These are phyloP conservation scores for Pseudisothecium myosuroides DNA, from an alignment of 225 moss, liverwort and hornwort genomes.

Conservation along the genomic window DNA sequence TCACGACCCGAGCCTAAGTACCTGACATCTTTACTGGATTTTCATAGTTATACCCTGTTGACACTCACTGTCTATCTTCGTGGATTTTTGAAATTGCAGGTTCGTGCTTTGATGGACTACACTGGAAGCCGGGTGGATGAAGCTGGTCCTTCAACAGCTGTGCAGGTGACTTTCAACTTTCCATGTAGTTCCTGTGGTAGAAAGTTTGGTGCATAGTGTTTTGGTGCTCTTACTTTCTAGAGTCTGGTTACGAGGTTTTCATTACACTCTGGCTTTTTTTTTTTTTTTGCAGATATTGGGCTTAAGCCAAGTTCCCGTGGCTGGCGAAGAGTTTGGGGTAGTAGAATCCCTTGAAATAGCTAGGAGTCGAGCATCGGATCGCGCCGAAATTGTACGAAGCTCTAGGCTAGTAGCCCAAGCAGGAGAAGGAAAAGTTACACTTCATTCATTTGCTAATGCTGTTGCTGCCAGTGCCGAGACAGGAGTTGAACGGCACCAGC, in stretches of 20 bases:
- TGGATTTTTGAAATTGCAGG: slow-evolving; percentile 28
- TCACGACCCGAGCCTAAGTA: neutral
- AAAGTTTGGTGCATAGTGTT: neutral
- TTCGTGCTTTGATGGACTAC: slow-evolving; percentile 82
- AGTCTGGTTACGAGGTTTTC: neutral
- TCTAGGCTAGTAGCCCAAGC: slow-evolving; percentile 72
- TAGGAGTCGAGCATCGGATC: slow-evolving; percentile 51
- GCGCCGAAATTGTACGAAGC: slow-evolving; percentile 51
- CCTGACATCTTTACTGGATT: neutral
- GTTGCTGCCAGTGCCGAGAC: slow-evolving; percentile 49
- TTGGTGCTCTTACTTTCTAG: neutral
- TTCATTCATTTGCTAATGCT: slow-evolving; percentile 79
- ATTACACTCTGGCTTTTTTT: neutral
- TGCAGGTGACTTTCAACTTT: slow-evolving; percentile 43
- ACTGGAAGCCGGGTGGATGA: slow-evolving; percentile 69
- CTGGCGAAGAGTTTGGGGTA: slow-evolving; percentile 86
- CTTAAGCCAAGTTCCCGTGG: slow-evolving; percentile 68
- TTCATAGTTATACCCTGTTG: neutral
- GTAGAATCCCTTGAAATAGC: slow-evolving; percentile 66
- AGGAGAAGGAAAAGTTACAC: slow-evolving; percentile 95
- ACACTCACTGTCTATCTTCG: neutral
- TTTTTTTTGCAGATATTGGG: slow-evolving; percentile 61
- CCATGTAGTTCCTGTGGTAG: neutral
- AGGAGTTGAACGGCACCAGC: slow-evolving; percentile 73
- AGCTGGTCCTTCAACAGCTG: slow-evolving; percentile 90